phyloP scores from a whole-genome alignment of 2,329 filamentous ascomycete species.

The Stromatinia cepivora region DNA sequence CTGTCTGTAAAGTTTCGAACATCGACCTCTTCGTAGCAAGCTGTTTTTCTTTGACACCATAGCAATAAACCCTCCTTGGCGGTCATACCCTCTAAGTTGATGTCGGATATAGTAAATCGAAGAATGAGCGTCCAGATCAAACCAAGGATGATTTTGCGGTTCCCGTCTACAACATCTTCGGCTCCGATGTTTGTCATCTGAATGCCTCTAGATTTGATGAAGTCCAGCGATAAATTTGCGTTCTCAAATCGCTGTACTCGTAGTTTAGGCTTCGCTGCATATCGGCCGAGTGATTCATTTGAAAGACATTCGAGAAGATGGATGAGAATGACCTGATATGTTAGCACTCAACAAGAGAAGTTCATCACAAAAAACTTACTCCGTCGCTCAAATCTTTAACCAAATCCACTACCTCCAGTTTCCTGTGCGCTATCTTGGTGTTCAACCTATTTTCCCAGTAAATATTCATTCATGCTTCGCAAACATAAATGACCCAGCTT shows the following conservation, averaged over 20 bases:
- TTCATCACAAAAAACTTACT: conserved; percentile 56
- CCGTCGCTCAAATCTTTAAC: conserved; percentile 90
- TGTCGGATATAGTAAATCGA: conserved; percentile 97
- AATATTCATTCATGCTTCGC: conserved; percentile 22
- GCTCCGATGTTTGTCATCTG: conserved; percentile 99
- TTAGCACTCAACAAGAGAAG: conserved; percentile 31
- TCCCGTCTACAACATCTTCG: conserved; percentile 97
- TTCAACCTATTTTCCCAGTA: conserved; percentile 68
- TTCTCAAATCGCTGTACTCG: conserved; percentile 98
- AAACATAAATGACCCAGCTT: conserved; percentile 23
- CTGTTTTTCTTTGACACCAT: conserved; percentile 98
- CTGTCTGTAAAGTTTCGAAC: conserved; percentile 92
- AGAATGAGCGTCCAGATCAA: conserved; percentile 98
- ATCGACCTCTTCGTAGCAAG: conserved; percentile 96
- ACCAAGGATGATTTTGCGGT: conserved; percentile 94
- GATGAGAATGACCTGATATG: conserved; percentile 78
- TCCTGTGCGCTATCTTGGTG: conserved; percentile 80
- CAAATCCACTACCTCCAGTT: conserved; percentile 81
- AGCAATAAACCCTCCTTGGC: conserved; percentile 92
- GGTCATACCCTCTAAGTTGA: conserved; percentile 96
- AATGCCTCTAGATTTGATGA: conserved; percentile 85
- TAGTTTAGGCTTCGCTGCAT: conserved; percentile 93
- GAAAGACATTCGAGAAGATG: conserved; percentile 96
- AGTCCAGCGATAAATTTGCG: conserved; percentile 92
- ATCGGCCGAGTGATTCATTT: conserved; percentile 90